Evolutionary conservation across 2,329 filamentous ascomycete genomes (phyloP).

Genomic region (Botryotinia calthae): DNA sequence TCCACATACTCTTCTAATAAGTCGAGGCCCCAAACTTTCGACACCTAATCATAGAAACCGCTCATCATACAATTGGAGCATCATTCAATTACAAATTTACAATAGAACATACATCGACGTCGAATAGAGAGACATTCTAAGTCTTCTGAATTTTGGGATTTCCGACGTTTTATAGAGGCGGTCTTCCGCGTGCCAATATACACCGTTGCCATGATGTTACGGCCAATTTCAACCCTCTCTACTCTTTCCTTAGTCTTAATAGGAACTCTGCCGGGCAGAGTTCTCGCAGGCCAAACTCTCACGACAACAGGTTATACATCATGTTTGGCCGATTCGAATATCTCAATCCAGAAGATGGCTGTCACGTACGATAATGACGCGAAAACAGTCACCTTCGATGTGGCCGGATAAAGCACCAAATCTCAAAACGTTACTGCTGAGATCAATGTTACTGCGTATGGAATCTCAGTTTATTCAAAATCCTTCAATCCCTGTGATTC

Average conservation of each 20-base stretch:
- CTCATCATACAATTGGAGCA: constrained; percentile 10
- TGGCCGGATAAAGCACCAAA: constrained; percentile 71
- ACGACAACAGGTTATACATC: constrained; percentile 77
- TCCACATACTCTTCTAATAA: constrained; percentile 3
- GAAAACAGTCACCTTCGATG: constrained; percentile 74
- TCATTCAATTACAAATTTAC: constrained; percentile 1
- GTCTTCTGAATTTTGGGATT: constrained; percentile 1
- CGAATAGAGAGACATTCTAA: background rate
- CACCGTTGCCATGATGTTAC: constrained; percentile 35
- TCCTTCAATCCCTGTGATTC: constrained; percentile 78
- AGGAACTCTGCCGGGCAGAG: constrained; percentile 40
- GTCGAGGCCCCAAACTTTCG: constrained; percentile 11
- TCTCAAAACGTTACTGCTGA: constrained; percentile 77
- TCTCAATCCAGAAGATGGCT: constrained; percentile 71
- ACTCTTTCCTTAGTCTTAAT: constrained; percentile 36
- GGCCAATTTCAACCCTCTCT: constrained; percentile 31
- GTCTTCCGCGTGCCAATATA: constrained; percentile 19
- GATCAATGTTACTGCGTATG: constrained; percentile 55
- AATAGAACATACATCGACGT: constrained; percentile 4
- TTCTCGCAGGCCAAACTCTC: constrained; percentile 67
- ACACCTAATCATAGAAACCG: constrained; percentile 16
- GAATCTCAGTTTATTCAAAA: constrained; percentile 73
- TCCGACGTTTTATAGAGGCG: constrained; percentile 8
- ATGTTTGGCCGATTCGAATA: constrained; percentile 59
- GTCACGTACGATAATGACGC: constrained; percentile 76